phyloP scores from a whole-genome alignment of 2,329 filamentous ascomycete genomes.

The Penicillium sp. region DNA sequence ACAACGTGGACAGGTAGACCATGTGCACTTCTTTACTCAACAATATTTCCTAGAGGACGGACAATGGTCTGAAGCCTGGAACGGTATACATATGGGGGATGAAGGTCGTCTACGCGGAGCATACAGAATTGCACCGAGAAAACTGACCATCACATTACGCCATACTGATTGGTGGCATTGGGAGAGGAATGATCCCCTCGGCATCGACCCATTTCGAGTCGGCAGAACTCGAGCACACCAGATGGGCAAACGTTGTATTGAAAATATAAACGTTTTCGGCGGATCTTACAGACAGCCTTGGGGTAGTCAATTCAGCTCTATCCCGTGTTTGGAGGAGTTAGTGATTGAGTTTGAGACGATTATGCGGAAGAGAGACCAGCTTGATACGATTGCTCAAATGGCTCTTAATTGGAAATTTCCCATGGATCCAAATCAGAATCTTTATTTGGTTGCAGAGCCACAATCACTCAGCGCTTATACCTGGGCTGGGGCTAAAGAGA shows the following conservation, averaged over 20 bases:
- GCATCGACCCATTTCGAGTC: conserved; percentile 30
- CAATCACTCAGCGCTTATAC: conserved; percentile 4
- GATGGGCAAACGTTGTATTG: conserved; percentile 1
- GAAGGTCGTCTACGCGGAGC: conserved; percentile 1
- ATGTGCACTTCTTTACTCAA: conserved; percentile 32
- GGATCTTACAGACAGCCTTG: no score
- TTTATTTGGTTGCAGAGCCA: conserved; percentile 9
- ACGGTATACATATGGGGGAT: conserved; percentile 2
- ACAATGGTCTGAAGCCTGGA: conserved; percentile 1
- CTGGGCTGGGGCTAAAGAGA: conserved; percentile 9
- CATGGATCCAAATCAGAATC: background rate
- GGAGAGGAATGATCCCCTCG: conserved; percentile 29
- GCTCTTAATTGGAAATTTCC: conserved; percentile 28
- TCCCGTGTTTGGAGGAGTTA: conserved; percentile 22
- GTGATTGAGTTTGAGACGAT: conserved; percentile 35
- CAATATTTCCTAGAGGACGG: conserved; percentile 30
- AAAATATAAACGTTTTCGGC: no score
- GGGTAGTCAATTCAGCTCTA: no score
- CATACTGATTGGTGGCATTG: conserved; percentile 38
- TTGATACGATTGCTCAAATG: conserved; percentile 28
- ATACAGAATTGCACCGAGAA: conserved; percentile 16
- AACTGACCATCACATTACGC: conserved; percentile 30
- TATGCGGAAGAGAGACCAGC: conserved; percentile 25
- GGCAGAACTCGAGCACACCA: conserved; percentile 7
- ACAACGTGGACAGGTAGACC: conserved; percentile 23